Conservation (phyloP, 768 basidiomycete genomes). For the Boletus pseudopeckii region DNA sequence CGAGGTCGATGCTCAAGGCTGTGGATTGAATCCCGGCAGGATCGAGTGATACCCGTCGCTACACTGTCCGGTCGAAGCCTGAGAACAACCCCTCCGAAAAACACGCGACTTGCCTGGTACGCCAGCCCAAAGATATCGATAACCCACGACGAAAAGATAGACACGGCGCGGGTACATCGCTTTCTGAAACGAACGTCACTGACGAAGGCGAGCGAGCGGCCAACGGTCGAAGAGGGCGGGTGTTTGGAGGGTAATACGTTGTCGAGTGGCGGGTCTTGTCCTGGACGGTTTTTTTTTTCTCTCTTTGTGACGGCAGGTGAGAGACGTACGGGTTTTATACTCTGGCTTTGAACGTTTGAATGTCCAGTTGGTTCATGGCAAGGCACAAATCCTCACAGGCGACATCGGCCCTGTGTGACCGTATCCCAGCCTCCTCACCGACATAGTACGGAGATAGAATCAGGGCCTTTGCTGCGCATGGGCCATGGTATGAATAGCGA, state of each 20-base stretch:
- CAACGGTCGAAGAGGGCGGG: not conserved
- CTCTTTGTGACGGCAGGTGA: not conserved
- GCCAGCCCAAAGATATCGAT: conserved; percentile 4
- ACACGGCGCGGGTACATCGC: not conserved
- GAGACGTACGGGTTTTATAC: not conserved
- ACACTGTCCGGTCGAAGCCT: not conserved
- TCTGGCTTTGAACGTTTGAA: not conserved
- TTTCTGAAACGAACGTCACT: not conserved
- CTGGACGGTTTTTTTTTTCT: not conserved
- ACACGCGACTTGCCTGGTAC: not conserved
- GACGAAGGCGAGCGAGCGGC: not conserved
- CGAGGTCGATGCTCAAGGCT: conserved; percentile 38
- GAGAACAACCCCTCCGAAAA: too few species aligned
- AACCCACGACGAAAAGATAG: not conserved
- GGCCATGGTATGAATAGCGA: not conserved
- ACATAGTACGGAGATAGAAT: not conserved
- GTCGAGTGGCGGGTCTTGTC: not conserved
- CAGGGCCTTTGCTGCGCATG: not conserved
- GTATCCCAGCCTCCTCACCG: not conserved
- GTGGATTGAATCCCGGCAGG: conserved; percentile 45
- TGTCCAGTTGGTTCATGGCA: not conserved
- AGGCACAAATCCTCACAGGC: not conserved
- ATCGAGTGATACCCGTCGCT: conserved; percentile 32
- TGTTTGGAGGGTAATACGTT: too few species aligned
- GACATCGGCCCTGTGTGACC: not conserved